Conservation (phyloP, 1,284 basidiomycete genomes). For the Termitomyces sp. region DNA sequence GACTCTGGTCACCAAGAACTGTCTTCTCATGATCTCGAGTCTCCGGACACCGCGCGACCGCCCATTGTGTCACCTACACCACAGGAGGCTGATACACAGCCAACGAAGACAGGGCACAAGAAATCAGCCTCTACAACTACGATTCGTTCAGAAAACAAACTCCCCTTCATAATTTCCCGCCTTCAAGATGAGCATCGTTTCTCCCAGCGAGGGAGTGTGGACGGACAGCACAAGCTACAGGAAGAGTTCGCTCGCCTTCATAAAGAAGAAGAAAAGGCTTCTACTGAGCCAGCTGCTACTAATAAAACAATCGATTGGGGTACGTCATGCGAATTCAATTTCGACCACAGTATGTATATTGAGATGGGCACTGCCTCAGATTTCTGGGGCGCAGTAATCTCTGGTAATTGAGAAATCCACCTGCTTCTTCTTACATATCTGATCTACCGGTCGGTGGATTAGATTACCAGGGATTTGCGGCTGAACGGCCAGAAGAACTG, state of each 20-base stretch:
- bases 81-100: conserved; percentile 1
- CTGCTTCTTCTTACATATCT: conserved; percentile 1
- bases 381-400: conserved; percentile 96
- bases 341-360: not conserved
- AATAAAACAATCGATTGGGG: conserved; percentile 68
- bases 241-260: conserved; percentile 65
- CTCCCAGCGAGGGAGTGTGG: conserved; percentile 44
- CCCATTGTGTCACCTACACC: conserved; percentile 2
- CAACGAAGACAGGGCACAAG: conserved; percentile 36
- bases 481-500: conserved; percentile 72
- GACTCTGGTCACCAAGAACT: conserved; percentile 23
- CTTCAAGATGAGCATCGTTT: conserved; percentile 30
- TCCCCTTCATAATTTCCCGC: conserved; percentile 47
- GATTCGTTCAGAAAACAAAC: conserved; percentile 45
- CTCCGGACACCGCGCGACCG: conserved; percentile 6
- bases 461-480: conserved; percentile 86
- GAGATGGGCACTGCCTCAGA: conserved; percentile 40
- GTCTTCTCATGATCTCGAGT: conserved; percentile 4
- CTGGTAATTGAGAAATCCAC: conserved; percentile 40
- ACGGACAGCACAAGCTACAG: conserved; percentile 64
- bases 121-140: conserved; percentile 61
- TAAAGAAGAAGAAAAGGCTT: conserved; percentile 38
- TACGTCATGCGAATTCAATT: conserved; percentile 33
- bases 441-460: conserved; percentile 3
- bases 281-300: conserved; percentile 28